Percentiles rank a stretch among this genome's conserved stretches.
phyloP scores from a whole-genome alignment of 371 early-diverging fungal species.

The Rhizopus microsporus region DNA sequence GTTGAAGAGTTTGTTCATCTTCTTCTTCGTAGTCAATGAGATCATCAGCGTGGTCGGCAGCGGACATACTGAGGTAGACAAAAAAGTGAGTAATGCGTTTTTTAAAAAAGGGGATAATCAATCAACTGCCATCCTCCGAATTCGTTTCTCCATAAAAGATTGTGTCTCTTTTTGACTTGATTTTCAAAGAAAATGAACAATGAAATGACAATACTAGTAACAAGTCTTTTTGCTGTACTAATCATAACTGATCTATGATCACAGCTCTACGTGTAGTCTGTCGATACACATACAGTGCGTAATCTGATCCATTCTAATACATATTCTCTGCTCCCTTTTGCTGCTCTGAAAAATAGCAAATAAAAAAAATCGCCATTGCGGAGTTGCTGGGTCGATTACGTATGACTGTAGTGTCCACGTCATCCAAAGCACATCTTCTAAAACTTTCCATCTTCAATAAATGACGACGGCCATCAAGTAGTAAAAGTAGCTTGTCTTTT shows the following conservation, averaged over 20 bases:
- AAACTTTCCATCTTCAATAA: background rate
- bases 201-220: too few species aligned
- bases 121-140: constrained; percentile 7
- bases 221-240: too few species aligned
- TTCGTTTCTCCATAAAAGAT: constrained; percentile 2
- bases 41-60: constrained; percentile 82
- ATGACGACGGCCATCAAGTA: background rate
- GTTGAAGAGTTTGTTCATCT: constrained; percentile 67
- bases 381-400: background rate
- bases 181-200: too few species aligned
- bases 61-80: constrained; percentile 39
- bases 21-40: constrained; percentile 96
- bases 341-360: background rate
- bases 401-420: background rate
- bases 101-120: background rate
- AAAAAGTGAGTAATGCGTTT: constrained; percentile 7
- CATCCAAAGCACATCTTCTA: background rate
- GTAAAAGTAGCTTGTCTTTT: background rate
- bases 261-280: too few species aligned
- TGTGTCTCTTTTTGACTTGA: background rate
- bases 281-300: too few species aligned
- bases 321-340: too few species aligned
- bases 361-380: background rate
- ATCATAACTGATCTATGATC: too few species aligned
- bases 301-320: too few species aligned